Base-by-base conservation (phyloP, 2,329 filamentous ascomycete genomes). In the Hypoxylon sp. region DNA sequence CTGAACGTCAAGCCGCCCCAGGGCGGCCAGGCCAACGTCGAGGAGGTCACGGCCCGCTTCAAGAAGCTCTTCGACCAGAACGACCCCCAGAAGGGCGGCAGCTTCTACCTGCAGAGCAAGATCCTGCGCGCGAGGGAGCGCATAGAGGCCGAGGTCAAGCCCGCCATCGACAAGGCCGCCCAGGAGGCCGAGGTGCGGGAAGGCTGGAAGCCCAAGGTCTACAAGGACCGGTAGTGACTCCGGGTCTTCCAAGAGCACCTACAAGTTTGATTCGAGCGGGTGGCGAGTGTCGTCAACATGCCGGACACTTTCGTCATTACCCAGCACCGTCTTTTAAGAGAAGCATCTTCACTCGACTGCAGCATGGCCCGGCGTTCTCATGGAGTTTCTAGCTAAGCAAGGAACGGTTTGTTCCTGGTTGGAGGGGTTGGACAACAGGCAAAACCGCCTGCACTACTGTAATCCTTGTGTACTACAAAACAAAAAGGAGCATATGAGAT, bases 41-140 rank as follows among this genome's bases (percentile, higher is more conserved):
- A 93, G 69, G 83, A 89, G 65, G 87, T 97, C 52, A 88, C 90
- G 77, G 87, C 89, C 67, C 84, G 92, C 50, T 99, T 98, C 83
- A 98, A 98, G 85, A 87, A 89, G 64, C 80, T 99, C 43, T 99
- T 97, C 74, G 95, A 99, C 76, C 80, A 86, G 68, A 99, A 99
- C 78, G 91, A 99, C 65, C 94, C 95, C 9, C 83, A 96, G 76
- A 97, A 97, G 72, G 95, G 95, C 29, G 95, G 95, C 49, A 97
- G 92, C 70, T 99, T 99, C 78, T 99, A 99, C 77, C 82, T 99
- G 45, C 95, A 99, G 78, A 98, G 94, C 82, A 99, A 99, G 79
- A 87, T 99, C 52, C 78, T 98, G 67, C 83, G 95, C 62, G 95
- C 95, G 56, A 86, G 94, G 69, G 94, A 99, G 78, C 83, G 95